phyloP scores from a whole-genome alignment of 2,329 filamentous ascomycete genomes.

The Colletotrichum sp. region DNA sequence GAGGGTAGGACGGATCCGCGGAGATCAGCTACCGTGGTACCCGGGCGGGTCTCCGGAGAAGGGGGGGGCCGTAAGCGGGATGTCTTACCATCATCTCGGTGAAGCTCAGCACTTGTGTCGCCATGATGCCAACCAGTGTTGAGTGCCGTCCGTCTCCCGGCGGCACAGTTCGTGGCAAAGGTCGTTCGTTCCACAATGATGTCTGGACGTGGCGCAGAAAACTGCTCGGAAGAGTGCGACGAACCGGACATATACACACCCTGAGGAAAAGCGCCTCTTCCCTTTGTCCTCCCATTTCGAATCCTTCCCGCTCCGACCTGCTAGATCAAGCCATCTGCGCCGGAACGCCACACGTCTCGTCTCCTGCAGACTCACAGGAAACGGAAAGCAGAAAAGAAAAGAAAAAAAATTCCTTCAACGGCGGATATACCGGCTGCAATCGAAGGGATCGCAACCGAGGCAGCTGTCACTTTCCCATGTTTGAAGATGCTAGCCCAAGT shows the following conservation, averaged over 20 bases:
- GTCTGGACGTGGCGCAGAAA: background rate
- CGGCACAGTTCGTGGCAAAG: background rate
- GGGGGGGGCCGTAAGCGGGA: background rate
- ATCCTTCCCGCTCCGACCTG: background rate
- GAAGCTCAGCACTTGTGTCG: background rate
- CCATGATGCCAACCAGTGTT: background rate
- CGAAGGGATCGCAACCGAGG: background rate
- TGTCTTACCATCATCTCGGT: constrained; percentile 3
- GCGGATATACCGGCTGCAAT: background rate
- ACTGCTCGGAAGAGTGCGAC: background rate
- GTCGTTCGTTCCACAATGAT: background rate
- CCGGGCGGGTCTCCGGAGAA: background rate
- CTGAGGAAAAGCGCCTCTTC: background rate
- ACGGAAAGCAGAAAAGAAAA: background rate
- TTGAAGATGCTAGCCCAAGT: background rate
- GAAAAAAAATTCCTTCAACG: background rate
- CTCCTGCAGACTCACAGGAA: background rate
- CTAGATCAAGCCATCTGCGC: background rate
- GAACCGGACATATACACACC: background rate
- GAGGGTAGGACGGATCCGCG: background rate
- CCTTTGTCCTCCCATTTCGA: background rate
- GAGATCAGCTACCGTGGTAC: background rate
- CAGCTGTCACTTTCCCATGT: background rate
- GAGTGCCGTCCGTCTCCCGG: background rate
- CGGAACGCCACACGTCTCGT: background rate